Evolutionary conservation across 2,329 filamentous ascomycete genomes (phyloP), one percentile per base, ranked within the genome.

Genomic region (Fusarium gaditjirri): DNA sequence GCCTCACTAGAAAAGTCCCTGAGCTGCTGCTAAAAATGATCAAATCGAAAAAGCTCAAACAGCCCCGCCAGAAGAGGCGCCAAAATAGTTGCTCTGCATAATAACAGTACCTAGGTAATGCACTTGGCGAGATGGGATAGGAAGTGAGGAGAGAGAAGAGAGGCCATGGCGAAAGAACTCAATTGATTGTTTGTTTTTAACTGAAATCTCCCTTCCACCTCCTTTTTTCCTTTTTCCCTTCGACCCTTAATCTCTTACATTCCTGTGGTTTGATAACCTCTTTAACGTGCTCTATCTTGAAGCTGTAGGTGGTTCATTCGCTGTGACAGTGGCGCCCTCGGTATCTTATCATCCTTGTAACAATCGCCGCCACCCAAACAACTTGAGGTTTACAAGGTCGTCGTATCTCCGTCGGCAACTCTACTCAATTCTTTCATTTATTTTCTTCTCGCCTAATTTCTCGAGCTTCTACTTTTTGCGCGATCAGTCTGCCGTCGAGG

Each of bases 321-420:
- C 66, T 73, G 70, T 39, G 60, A 73, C 63, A 67, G 63, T 73
- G 67, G 71, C 67, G 67, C 53, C 52, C 63, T 56, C 39, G 29
- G 57, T 56, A 59, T 58, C 61, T 71, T 68, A 65, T 68, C 66
- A 71, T 65, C 70, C 70, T 68, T 73, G 70, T 39, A 65, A 53
- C 55, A 72, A 53, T 46, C 49, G 54, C 60, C 67, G 58, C 68
- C 62, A 65, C 69, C 57, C 52, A 62, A 63, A 70, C 55, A 71
- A 69, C 71, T 62, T 65, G 53, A 63, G 66, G 41, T 73, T 59
- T 61, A 61, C 66, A 62, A 66, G 42, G 54, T 61, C 59, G 58
- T 55, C 54, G 35, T 60, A 33, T 58, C 62, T 64, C 44, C 47
- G 38, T 54, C 54, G 35, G 52, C 53, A 38, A 42, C 60, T 71